A percentile compares a stretch with the other conserved stretches of the same genome.
Evolutionary conservation across 495 filamentous ascomycete genomes (phyloP).

Genomic region (Trichoderma parareesei): DNA sequence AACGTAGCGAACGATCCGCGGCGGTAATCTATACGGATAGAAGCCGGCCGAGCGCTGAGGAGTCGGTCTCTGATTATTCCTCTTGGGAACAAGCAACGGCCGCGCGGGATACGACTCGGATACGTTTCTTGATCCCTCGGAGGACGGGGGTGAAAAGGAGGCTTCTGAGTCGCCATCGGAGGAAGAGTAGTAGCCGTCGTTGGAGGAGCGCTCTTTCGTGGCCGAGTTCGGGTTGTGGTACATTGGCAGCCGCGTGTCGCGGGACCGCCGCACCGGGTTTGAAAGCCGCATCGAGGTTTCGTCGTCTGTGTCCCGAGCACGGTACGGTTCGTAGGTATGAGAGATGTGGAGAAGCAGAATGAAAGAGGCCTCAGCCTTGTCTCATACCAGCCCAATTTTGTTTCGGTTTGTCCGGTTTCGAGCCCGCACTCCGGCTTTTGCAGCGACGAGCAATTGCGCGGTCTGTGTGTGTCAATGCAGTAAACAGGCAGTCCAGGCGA

Average conservation of each 20-base stretch:
- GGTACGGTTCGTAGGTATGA: neutral
- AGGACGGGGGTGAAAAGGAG: constrained; percentile 30
- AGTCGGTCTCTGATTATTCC: constrained; percentile 23
- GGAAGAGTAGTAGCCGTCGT: constrained; percentile 29
- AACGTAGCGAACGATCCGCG: constrained; percentile 61
- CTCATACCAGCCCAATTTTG: neutral
- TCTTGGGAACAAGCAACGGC: constrained; percentile 47
- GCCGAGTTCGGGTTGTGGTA: constrained; percentile 31
- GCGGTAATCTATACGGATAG: constrained; percentile 51
- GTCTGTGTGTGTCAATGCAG: neutral
- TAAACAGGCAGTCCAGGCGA: neutral
- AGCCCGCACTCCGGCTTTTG: neutral
- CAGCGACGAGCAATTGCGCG: neutral
- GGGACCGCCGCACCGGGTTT: constrained; percentile 26
- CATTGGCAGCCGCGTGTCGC: constrained; percentile 31
- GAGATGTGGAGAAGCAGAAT: neutral
- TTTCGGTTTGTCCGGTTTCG: neutral
- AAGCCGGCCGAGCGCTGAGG: constrained; percentile 30
- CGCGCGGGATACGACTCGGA: constrained; percentile 42
- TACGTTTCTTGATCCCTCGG: constrained; percentile 39
- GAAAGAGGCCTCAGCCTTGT: neutral
- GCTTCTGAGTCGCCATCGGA: constrained; percentile 36
- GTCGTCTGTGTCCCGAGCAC: neutral
- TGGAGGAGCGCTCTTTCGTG: constrained; percentile 36
- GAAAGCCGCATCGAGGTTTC: neutral